These are phyloP conservation scores for Diaporthe ilicicola DNA, from an alignment of 2,329 filamentous ascomycete genomes.

Conservation along the genomic window DNA sequence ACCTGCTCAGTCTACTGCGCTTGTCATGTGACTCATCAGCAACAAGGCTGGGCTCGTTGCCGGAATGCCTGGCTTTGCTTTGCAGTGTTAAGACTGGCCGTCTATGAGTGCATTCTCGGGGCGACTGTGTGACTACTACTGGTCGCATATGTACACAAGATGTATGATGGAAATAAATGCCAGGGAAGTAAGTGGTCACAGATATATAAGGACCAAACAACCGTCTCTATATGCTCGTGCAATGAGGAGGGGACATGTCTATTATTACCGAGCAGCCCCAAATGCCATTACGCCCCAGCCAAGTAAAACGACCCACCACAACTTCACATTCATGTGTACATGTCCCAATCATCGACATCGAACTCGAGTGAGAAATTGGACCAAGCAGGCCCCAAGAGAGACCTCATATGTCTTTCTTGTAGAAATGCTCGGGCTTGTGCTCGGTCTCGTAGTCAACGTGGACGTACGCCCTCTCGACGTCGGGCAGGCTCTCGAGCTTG, in stretches of 20 bases:
- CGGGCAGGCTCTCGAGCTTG: conserved; percentile 90
- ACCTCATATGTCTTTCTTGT: conserved; percentile 67
- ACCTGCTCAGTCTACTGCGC: neutral
- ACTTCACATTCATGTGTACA: too few relatives aligned
- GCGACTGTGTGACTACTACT: too few relatives aligned
- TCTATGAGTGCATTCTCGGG: too few relatives aligned
- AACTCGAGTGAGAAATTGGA: too few relatives aligned
- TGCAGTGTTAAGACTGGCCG: too few relatives aligned
- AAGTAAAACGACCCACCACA: neutral
- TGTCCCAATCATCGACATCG: too few relatives aligned
- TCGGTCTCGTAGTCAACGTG: conserved; percentile 98
- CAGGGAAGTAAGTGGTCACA: neutral
- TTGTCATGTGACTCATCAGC: too few relatives aligned
- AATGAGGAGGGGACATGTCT: neutral
- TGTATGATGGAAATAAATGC: neutral
- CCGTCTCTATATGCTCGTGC: neutral
- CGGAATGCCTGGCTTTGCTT: too few relatives aligned
- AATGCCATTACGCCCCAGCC: too few relatives aligned
- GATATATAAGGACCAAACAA: neutral
- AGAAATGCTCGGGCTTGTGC: conserved; percentile 85
- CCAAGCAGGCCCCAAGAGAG: neutral
- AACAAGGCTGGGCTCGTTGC: too few relatives aligned
- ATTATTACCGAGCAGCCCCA: neutral
- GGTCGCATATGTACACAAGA: too few relatives aligned
- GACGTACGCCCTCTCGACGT: conserved; percentile 93